Base-by-base conservation (phyloP, 2,329 filamentous ascomycete species). In the Penicillium sp. region DNA sequence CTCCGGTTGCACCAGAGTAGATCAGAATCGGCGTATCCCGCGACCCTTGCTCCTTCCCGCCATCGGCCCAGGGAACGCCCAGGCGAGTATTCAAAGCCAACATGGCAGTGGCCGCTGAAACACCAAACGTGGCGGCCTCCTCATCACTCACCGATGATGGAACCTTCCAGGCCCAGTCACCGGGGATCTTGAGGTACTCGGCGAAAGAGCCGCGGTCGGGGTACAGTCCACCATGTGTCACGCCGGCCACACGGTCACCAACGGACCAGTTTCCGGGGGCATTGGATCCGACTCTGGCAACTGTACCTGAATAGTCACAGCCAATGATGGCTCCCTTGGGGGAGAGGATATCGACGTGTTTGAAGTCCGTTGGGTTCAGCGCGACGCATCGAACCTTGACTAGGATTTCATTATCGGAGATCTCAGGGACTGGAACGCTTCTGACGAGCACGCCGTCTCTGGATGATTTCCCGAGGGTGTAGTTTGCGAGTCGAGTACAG, bases 131-230 rank as follows among this genome's bases (percentile, higher is more conserved):
- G 10, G 59, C 52, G 1, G 63, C 69, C 25, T 73, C 44, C 8
- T 72, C 60, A 25, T 69, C 61, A 24, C 41, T 67, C 39, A 69
- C 62, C 14, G 25, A 61, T 7, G 40, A 44, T 2, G 72, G 71
- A 0, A 69, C 68, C 48, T 68, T 69, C 24, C 55, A 64, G 0
- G 70, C 60, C 1, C 73, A 60, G 7, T 58, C 60, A 0, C 66
- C 67, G 4, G 66, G 65, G 51, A 71, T 69, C 35, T 66, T 67
- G 56, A 64, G 63, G 51, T 72, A 74, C 46, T 73, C 50, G 10
- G 56, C 56, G n/a, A 61, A 61, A 1, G 58, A 49, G 7, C 56
- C 58, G 3, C 46, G 38, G 28, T 60, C 55, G 8, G 40, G 11
- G 25, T 50, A 50, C 2, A 53, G 40, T 25, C 43, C 49, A 18